phyloP scores from a whole-genome alignment of 352 stramenopile genomes.

The Pythium folliculosum region DNA sequence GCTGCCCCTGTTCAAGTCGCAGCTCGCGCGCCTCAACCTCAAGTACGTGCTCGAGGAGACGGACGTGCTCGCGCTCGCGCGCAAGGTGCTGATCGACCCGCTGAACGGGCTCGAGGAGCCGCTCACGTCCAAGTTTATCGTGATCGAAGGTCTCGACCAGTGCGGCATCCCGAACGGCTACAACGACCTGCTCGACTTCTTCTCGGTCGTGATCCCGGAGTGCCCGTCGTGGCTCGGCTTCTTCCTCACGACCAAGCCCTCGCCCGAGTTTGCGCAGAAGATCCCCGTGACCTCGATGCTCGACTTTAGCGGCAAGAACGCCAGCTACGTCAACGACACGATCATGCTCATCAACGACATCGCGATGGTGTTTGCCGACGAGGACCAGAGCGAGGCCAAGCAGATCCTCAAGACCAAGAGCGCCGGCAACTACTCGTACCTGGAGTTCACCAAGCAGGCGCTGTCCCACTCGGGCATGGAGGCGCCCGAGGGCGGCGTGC shows the following conservation, averaged over 20 bases:
- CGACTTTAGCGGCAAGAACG: conserved; percentile 73
- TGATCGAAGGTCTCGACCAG: conserved; percentile 81
- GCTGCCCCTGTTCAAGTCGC: conserved; percentile 77
- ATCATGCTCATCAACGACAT: conserved; percentile 62
- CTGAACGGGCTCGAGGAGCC: conserved; percentile 69
- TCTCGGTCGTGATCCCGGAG: conserved; percentile 57
- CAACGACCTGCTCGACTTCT: conserved; percentile 75
- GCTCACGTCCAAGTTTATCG: conserved; percentile 55
- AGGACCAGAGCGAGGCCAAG: conserved; percentile 47
- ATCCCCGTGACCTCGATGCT: conserved; percentile 72
- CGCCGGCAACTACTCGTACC: conserved; percentile 73
- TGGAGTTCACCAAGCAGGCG: conserved; percentile 81
- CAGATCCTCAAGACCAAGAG: conserved; percentile 67
- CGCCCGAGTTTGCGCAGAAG: conserved; percentile 51
- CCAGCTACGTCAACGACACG: conserved; percentile 57
- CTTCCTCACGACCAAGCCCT: conserved; percentile 71
- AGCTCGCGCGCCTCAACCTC: conserved; percentile 80
- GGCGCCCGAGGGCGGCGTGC: conserved; percentile 42
- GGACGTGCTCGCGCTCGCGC: conserved; percentile 62
- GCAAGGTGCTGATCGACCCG: conserved; percentile 78
- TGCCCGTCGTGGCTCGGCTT: conserved; percentile 74
- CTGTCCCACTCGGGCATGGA: conserved; percentile 73
- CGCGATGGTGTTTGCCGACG: conserved; percentile 43
- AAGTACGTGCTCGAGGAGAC: conserved; percentile 81
- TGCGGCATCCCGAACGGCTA: conserved; percentile 37